Conservation (phyloP, 805 yeast genomes). For the Hanseniaspora vineae region DNA sequence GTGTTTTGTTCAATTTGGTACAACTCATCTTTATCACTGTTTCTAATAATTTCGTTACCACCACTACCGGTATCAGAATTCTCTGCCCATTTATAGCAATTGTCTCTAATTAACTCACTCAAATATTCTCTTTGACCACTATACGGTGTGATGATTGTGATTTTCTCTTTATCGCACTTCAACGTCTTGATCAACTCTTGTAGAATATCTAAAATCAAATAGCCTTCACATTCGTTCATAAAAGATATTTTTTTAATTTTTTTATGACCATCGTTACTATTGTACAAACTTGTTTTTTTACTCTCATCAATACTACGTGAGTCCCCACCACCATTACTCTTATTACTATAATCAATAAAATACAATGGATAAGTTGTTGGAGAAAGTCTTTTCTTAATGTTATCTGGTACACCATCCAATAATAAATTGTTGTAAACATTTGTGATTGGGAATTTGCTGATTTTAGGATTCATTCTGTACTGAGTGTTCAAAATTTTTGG, state of each 20-base stretch:
- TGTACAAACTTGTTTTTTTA: not conserved
- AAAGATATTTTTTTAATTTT: conserved; percentile 42
- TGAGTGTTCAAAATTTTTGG: conserved; percentile 62
- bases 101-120: not conserved
- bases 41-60: conserved; percentile 8
- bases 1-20: not conserved
- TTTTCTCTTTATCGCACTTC: conserved; percentile 34
- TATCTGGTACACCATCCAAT: conserved; percentile 41
- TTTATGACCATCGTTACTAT: not conserved
- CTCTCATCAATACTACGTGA: conserved; percentile 19
- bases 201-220: conserved; percentile 47
- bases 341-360: conserved; percentile 1
- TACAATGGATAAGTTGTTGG: conserved; percentile 41
- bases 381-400: not conserved
- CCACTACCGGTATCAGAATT: not conserved
- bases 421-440: conserved; percentile 38
- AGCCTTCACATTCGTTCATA: conserved; percentile 65
- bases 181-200: conserved; percentile 34
- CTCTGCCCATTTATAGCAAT: not conserved
- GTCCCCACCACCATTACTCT: not conserved
- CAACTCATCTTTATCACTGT: conserved; percentile 13
- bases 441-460: conserved; percentile 44
- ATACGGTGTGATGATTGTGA: conserved; percentile 66
- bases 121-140: conserved; percentile 42
- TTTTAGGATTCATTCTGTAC: conserved; percentile 55